phyloP scores from a whole-genome alignment of 768 basidiomycete genomes.

The Lyophyllum shimeji region DNA sequence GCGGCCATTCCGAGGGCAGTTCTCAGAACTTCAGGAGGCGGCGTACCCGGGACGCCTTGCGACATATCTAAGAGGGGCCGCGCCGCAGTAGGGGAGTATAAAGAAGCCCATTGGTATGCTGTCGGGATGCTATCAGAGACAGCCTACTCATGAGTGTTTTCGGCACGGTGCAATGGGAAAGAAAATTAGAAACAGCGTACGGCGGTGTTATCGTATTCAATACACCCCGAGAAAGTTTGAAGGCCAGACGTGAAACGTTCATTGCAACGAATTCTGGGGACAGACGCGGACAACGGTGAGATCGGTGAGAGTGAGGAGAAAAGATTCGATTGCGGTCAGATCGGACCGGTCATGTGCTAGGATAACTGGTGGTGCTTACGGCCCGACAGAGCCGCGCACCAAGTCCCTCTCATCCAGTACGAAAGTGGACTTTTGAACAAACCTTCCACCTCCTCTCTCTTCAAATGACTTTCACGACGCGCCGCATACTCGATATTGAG shows the following conservation, averaged over 20 bases:
- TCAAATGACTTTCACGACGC: neutral
- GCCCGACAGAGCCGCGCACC: neutral
- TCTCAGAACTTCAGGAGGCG: slow-evolving; percentile 56
- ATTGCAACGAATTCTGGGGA: neutral
- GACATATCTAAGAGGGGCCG: slow-evolving; percentile 68
- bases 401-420: no score
- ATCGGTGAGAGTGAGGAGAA: no score
- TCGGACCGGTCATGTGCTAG: no score
- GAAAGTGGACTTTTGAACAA: no score
- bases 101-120: slow-evolving; percentile 55
- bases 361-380: neutral
- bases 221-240: slow-evolving; percentile 39
- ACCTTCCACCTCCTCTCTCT: neutral
- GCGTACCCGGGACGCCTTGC: slow-evolving; percentile 71
- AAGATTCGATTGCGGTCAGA: neutral
- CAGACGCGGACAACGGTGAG: neutral
- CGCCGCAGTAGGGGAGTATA: slow-evolving; percentile 38
- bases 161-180: neutral
- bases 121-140: slow-evolving; percentile 46
- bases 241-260: slow-evolving; percentile 23
- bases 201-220: slow-evolving; percentile 46
- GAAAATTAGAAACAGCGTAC: slow-evolving; percentile 24
- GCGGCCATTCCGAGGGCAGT: slow-evolving; percentile 45
- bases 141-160: neutral
- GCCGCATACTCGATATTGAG: neutral